These are phyloP conservation scores for Colletotrichum somersetense DNA, from an alignment of 2,329 filamentous ascomycete species.

Conservation along the genomic window DNA sequence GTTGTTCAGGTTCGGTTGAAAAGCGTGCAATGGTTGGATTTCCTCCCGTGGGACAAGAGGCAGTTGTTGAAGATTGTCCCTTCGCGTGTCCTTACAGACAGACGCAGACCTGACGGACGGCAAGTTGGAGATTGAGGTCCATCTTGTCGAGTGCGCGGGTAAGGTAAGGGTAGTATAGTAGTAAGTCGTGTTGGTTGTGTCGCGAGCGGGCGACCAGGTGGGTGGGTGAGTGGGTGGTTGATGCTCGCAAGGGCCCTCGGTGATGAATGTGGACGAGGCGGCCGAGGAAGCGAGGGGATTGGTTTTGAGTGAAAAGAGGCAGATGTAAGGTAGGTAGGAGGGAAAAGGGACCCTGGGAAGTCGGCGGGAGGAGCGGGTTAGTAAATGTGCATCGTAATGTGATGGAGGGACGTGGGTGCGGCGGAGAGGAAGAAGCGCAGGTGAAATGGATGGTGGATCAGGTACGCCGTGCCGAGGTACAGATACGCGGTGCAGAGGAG, in stretches of 20 bases:
- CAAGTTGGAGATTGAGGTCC: conserved; percentile 43
- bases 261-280: conserved; percentile 26
- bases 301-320: background rate
- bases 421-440: conserved; percentile 13
- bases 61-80: conserved; percentile 32
- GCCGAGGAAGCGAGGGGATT: conserved; percentile 7
- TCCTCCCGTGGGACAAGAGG: conserved; percentile 30
- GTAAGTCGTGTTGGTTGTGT: conserved; percentile 5
- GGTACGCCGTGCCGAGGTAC: background rate
- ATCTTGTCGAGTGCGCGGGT: conserved; percentile 40
- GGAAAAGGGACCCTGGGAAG: conserved; percentile 15
- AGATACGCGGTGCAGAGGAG: background rate
- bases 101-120: conserved; percentile 40
- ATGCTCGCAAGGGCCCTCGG: conserved; percentile 29
- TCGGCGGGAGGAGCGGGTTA: conserved; percentile 38
- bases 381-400: conserved; percentile 40
- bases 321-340: background rate
- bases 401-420: conserved; percentile 23
- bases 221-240: background rate
- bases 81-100: conserved; percentile 40
- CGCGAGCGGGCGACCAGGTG: conserved; percentile 16
- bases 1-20: conserved; percentile 5
- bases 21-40: conserved; percentile 15
- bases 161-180: background rate
- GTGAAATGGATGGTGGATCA: background rate